phyloP scores from a whole-genome alignment of 1,284 basidiomycete genomes.

The Pseudomicrostroma phylloplanum region DNA sequence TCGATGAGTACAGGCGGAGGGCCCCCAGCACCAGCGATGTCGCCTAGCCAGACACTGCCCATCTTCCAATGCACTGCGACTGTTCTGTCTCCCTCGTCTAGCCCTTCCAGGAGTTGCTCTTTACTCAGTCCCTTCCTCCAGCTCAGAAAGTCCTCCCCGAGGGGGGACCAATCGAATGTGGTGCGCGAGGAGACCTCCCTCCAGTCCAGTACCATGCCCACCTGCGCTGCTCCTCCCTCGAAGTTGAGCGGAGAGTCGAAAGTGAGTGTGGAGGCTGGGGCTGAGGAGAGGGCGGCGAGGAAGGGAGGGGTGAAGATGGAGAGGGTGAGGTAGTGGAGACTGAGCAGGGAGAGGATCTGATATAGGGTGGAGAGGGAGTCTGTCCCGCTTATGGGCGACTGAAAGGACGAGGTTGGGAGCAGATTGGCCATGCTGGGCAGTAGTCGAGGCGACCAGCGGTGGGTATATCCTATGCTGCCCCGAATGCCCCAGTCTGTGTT shows the following conservation, averaged over 20 bases:
- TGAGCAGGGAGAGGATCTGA: constrained; percentile 84
- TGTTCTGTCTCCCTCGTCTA: constrained; percentile 6
- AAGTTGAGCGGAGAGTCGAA: constrained; percentile 57
- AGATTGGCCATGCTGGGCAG: neutral
- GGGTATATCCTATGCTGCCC: neutral
- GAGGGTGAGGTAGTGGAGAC: constrained; percentile 82
- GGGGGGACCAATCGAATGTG: constrained; percentile 55
- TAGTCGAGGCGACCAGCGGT: neutral
- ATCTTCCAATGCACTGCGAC: neutral
- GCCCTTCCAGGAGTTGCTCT: constrained; percentile 3
- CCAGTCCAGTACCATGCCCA: constrained; percentile 97
- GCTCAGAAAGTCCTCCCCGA: constrained; percentile 5
- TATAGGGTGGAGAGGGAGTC: constrained; percentile 4
- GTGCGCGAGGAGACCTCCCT: constrained; percentile 79
- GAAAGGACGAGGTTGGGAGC: neutral
- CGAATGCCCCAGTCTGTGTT: too few relatives aligned
- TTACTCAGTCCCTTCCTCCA: constrained; percentile 12
- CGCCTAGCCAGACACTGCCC: constrained; percentile 4
- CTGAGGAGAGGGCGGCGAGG: constrained; percentile 64
- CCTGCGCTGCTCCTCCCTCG: constrained; percentile 75
- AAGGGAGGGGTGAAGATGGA: constrained; percentile 75
- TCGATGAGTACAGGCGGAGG: too few relatives aligned
- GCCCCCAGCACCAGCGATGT: neutral
- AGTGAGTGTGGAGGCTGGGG: constrained; percentile 12
- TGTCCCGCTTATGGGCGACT: neutral